phyloP scores from a whole-genome alignment of 495 filamentous ascomycete species.

The Neurospora sp. region DNA sequence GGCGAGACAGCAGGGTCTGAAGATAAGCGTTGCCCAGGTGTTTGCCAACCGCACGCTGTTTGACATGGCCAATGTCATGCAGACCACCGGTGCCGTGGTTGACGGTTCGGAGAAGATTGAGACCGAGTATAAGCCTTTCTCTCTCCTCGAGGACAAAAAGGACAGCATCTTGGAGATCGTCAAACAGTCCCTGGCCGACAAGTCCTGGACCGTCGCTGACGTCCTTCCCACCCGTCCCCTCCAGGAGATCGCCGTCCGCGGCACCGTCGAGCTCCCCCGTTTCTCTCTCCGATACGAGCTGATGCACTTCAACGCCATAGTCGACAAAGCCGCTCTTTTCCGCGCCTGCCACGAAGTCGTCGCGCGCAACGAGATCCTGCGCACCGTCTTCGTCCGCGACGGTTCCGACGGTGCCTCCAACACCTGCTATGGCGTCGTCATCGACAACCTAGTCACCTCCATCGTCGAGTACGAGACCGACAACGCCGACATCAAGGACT shows the following conservation, averaged over 20 bases:
- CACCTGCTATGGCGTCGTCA: constrained; percentile 50
- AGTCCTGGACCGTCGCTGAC: constrained; percentile 39
- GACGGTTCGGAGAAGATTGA: constrained; percentile 7
- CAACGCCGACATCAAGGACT: constrained; percentile 39
- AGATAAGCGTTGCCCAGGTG: constrained; percentile 44
- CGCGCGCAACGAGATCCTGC: constrained; percentile 54
- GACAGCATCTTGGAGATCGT: background rate
- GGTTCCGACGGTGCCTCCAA: constrained; percentile 6
- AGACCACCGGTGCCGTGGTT: constrained; percentile 1
- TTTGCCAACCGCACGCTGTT: constrained; percentile 42
- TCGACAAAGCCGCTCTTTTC: constrained; percentile 22
- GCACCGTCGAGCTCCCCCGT: constrained; percentile 42
- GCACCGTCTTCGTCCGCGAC: constrained; percentile 57
- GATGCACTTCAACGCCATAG: constrained; percentile 21
- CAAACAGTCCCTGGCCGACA: constrained; percentile 22
- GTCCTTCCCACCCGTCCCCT: constrained; percentile 53
- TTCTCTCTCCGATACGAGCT: constrained; percentile 35
- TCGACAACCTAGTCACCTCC: constrained; percentile 43
- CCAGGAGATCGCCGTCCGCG: constrained; percentile 54
- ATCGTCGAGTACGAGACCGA: constrained; percentile 46
- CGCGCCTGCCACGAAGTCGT: constrained; percentile 33
- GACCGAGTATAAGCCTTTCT: constrained; percentile 19
- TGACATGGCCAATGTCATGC: constrained; percentile 30
- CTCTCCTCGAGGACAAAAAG: constrained; percentile 11
- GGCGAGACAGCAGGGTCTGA: constrained; percentile 39